phyloP scores from a whole-genome alignment of 1,284 basidiomycete species.

The Chondrostereum purpureum region DNA sequence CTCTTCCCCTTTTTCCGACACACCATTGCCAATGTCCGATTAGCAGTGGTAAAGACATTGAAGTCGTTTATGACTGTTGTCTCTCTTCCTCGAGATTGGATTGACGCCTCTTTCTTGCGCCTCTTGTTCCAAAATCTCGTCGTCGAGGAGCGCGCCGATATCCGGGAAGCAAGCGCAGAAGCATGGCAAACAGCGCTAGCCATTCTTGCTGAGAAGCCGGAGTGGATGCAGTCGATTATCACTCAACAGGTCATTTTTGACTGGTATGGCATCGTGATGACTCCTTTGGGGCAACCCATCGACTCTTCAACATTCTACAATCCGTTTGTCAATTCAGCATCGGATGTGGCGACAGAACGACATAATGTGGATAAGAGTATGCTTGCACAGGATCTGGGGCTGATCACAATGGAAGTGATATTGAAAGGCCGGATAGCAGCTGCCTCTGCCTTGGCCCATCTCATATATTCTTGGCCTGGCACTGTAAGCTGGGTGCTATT shows the following conservation, averaged over 20 bases:
- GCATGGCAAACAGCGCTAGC: constrained; percentile 76
- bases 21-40: constrained; percentile 89
- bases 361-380: constrained; percentile 98
- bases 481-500: too few relatives aligned
- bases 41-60: constrained; percentile 89
- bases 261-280: constrained; percentile 90
- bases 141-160: constrained; percentile 84
- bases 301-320: constrained; percentile 71
- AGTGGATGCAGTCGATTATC: constrained; percentile 46
- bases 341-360: constrained; percentile 48
- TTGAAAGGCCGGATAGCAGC: constrained; percentile 80
- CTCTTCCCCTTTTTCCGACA: constrained; percentile 98
- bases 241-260: constrained; percentile 54
- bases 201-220: constrained; percentile 39
- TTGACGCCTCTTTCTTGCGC: constrained; percentile 70
- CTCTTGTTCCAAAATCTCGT: constrained; percentile 94
- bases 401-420: constrained; percentile 77
- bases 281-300: constrained; percentile 81
- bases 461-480: constrained; percentile 65
- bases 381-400: constrained; percentile 84
- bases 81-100: constrained; percentile 79
- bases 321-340: constrained; percentile 42
- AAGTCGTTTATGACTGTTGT: constrained; percentile 80
- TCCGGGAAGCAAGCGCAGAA: constrained; percentile 73
- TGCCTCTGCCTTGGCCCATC: constrained; percentile 73